Evolutionary conservation across 345 rosid genomes (phyloP), one percentile per base, ranked within the genome.

Genomic region (Melastoma malabathricum): DNA sequence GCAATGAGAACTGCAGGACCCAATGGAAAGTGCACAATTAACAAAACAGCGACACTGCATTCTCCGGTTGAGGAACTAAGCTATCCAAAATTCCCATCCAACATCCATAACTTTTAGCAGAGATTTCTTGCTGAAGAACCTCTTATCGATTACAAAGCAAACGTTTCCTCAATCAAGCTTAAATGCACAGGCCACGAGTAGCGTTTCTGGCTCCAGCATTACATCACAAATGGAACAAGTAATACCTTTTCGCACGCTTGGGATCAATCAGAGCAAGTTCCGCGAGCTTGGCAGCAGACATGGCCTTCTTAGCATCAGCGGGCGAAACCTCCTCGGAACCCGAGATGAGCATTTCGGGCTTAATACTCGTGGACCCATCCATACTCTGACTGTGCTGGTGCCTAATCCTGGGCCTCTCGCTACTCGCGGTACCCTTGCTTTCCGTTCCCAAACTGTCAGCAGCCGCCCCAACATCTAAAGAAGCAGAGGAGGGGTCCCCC

Each of bases 261-360:
- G 99, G 99, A 69, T 93, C 99, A 48, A 81, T 61, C 51, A 85
- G 89, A 48, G 99, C 95, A 67, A 93, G 97, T 77, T 93, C 99
- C 46, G 99, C 94, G 67, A 93, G 97, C 78, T 93, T 85, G 52
- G 94, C 72, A 63, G 95, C 87, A 47, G 99, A 85, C 64, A 85
- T 71, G 5, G 95, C 80, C 64, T 93, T 93, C 82, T 88, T 93
- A 56, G 81, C 52, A 70, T 88, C 94, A 47, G 75, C 73, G 0
- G 53, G 14, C 19, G 83, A 62, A 10, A 46, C 72, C 2, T 85
- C 99, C 44, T 85, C 99, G 2, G 80, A 72, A 48, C 81, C 85
- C 2, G 83, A 74, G 63, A 85, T 68, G 38, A 93, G 89, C 94
- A 93, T 85, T 62, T 88, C 97, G n/a, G 86, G 78, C 65, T 78